phyloP scores from a whole-genome alignment of 2,329 filamentous ascomycete genomes.

The Fusarium praegraminearum region DNA sequence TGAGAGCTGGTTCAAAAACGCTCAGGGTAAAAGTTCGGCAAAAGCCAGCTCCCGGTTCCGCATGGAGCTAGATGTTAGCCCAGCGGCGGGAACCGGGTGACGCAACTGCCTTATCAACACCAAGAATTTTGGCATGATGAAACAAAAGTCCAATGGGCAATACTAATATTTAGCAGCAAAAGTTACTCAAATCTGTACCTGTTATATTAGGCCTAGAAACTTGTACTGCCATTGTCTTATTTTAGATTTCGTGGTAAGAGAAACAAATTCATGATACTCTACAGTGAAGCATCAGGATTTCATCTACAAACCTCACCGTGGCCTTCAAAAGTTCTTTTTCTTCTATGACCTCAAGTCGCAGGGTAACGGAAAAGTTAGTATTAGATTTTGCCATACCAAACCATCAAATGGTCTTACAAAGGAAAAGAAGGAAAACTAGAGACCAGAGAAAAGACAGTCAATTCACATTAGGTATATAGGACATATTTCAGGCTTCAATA shows the following conservation, averaged over 20 bases:
- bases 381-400: no score
- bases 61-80: conserved; percentile 41
- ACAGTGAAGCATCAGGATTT: background rate
- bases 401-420: background rate
- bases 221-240: background rate
- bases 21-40: conserved; percentile 61
- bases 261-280: background rate
- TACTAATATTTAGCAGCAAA: background rate
- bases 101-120: conserved; percentile 41
- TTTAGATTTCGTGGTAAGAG: background rate
- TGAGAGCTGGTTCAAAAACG: conserved; percentile 56
- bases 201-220: no score
- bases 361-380: no score
- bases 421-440: background rate
- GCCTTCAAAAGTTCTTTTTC: background rate
- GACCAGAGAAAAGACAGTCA: background rate
- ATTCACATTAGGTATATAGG: background rate
- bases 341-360: no score
- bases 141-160: background rate
- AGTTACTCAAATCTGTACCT: no score
- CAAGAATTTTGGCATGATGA: background rate
- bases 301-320: background rate
- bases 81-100: conserved; percentile 55
- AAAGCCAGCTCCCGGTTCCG: conserved; percentile 50
- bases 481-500: no score